Evolutionary conservation across 768 basidiomycete genomes (phyloP), one percentile per base, ranked within the genome.

Genomic region (Cantharellus cinnabarinus): DNA sequence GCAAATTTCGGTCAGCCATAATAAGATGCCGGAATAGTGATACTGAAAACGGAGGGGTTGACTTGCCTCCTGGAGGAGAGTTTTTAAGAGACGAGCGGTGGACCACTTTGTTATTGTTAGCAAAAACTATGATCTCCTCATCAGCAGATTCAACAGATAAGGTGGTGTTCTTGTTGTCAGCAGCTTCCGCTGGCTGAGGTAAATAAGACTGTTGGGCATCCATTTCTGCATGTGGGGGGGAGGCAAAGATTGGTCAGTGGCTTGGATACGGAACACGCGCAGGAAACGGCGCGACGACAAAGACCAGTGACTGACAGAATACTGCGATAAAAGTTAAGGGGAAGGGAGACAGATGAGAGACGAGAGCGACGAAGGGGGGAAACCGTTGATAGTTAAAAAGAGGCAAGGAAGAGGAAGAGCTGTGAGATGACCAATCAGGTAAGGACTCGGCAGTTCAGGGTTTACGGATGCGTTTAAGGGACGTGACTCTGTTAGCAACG

Each of bases 121-220:
- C 52, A 54, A 54, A 54, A 37, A 54, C 52, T 10, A 54, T 37
- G 52, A 54, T 54, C 52, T 54, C 52, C 38, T 54, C 52, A 37
- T 54, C 52, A 37, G 7, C 10, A 10, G 52, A 54, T 54, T 54
- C 52, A 37, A 54, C 52, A 10, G 52, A 7, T 7, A 37, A 7
- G 10, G 14, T 7, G 7, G 7, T 54, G 52, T 7, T 7, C 10
- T 10, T 37, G 52, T 10, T 37, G 52, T 54, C 35, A 37, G 52
- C 10, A 48, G 44, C 29, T 48, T 10, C 10, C 1, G 44, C 29
- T 10, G 44, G 10, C 44, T 48, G 44, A 29, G 44, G 44, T 54
- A 54, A 54, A 54, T 54, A 54, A 37, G 52, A 10, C 7, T 10
- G 10, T 14, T 10, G 35, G 38, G 52, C 7, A 10, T 54, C 52